Evolutionary conservation across 257 asterid genomes (phyloP).

Genomic region (Petunia secreta): DNA sequence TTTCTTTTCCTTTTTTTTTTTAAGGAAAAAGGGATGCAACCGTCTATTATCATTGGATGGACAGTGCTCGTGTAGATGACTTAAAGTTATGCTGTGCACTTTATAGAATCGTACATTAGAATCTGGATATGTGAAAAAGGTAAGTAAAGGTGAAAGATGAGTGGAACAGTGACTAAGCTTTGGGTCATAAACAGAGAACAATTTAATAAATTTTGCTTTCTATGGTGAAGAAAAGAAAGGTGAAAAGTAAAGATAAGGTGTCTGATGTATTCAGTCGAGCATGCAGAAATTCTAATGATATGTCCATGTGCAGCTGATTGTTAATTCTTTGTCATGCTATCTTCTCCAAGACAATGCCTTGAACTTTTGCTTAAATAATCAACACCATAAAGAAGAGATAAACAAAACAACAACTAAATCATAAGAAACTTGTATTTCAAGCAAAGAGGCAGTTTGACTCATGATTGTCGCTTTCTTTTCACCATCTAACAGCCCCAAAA

Average conservation of each 20-base stretch:
- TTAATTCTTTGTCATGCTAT: conserved; percentile 9
- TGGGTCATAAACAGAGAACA: neutral
- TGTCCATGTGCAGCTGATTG: conserved; percentile 10
- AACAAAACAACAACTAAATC: neutral
- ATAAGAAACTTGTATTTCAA: conserved; percentile 9
- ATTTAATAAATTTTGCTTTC: neutral
- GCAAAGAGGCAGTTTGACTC: neutral
- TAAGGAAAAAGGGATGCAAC: neutral
- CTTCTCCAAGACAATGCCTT: neutral
- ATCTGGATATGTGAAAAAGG: neutral
- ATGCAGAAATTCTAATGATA: conserved; percentile 9
- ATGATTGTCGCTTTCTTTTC: conserved; percentile 16
- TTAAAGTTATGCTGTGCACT: neutral
- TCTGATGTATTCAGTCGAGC: neutral
- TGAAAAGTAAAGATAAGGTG: neutral
- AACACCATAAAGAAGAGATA: neutral
- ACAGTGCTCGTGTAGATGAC: neutral
- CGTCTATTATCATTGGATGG: neutral
- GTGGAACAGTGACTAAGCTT: conserved; percentile 26
- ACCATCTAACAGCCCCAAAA: neutral
- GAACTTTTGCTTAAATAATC: neutral
- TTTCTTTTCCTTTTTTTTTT: neutral
- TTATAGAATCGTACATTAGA: neutral
- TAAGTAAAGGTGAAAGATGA: conserved; percentile 11
- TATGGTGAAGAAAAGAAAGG: neutral